Evolutionary conservation across 2,329 filamentous ascomycete species (phyloP).

Genomic region (Mollisia scopiformis): DNA sequence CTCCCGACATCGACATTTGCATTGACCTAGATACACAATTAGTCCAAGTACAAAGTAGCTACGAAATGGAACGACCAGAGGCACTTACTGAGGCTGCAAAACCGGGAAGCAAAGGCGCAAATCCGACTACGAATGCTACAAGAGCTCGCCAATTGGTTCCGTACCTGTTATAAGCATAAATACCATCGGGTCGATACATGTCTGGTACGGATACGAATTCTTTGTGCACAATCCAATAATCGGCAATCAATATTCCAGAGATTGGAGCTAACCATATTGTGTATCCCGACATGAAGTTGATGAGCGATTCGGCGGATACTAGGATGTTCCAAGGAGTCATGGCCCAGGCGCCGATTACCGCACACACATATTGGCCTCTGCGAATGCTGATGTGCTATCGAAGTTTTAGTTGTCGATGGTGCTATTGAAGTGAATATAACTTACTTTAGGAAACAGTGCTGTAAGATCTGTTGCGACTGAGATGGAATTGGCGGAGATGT

Average conservation of each 20-base stretch:
- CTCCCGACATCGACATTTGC: conserved; percentile 1
- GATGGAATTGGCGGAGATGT: conserved; percentile 26
- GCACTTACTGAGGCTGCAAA: conserved; percentile 4
- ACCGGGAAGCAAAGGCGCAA: conserved; percentile 21
- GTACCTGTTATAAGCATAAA: conserved; percentile 18
- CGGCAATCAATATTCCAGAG: conserved; percentile 46
- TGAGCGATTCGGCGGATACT: conserved; percentile 38
- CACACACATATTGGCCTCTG: conserved; percentile 7
- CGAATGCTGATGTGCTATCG: conserved; percentile 5
- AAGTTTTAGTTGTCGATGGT: not conserved
- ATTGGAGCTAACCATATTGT: conserved; percentile 50
- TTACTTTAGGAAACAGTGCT: conserved; percentile 32
- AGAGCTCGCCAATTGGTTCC: conserved; percentile 50
- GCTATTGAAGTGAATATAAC: not conserved
- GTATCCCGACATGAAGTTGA: conserved; percentile 33
- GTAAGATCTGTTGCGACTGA: conserved; percentile 46
- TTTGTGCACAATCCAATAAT: conserved; percentile 43
- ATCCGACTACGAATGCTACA: conserved; percentile 42
- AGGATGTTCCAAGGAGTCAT: conserved; percentile 12
- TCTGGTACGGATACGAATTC: conserved; percentile 43
- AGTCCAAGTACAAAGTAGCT: not conserved
- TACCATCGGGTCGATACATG: conserved; percentile 34
- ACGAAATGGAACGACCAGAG: not conserved
- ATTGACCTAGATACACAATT: not conserved
- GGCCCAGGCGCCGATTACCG: conserved; percentile 1